These are phyloP conservation scores for Hirschioporus abietinus DNA, from an alignment of 768 basidiomycete genomes.

Conservation along the genomic window DNA sequence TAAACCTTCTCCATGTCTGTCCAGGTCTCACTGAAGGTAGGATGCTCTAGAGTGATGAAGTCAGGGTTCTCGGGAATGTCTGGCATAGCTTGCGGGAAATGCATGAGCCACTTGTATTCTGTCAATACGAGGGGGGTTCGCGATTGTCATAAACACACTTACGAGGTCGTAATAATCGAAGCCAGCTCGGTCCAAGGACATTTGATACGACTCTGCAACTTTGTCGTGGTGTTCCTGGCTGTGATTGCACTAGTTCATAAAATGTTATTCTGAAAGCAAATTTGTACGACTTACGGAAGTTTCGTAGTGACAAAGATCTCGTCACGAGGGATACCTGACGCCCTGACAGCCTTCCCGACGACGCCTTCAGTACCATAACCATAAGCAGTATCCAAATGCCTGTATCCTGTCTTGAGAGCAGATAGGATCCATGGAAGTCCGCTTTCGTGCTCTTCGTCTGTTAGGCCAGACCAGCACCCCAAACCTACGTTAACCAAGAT, in stretches of 20 bases:
- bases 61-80: conserved; percentile 17
- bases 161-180: conserved; percentile 29
- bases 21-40: conserved; percentile 38
- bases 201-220: conserved; percentile 25
- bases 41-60: conserved; percentile 15
- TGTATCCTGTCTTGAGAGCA: conserved; percentile 33
- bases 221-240: conserved; percentile 34
- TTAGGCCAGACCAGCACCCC: conserved; percentile 35
- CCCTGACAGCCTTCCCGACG: conserved; percentile 52
- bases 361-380: conserved; percentile 46
- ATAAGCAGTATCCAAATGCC: conserved; percentile 28
- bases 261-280: not conserved
- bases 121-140: not conserved
- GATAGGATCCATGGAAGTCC: conserved; percentile 35
- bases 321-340: conserved; percentile 37
- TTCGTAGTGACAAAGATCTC: conserved; percentile 50
- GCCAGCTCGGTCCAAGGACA: conserved; percentile 22
- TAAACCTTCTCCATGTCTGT: conserved; percentile 46
- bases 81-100: conserved; percentile 38
- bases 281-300: conserved; percentile 26
- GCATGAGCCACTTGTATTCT: conserved; percentile 38
- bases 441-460: conserved; percentile 27
- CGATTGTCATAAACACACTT: conserved; percentile 1
- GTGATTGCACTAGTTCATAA: not conserved
- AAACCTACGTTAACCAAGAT: conserved; percentile 22